Evolutionary conservation across 192 early-diverging fungal species (phyloP).

Genomic region (Borealophlyctis nickersoniae): DNA sequence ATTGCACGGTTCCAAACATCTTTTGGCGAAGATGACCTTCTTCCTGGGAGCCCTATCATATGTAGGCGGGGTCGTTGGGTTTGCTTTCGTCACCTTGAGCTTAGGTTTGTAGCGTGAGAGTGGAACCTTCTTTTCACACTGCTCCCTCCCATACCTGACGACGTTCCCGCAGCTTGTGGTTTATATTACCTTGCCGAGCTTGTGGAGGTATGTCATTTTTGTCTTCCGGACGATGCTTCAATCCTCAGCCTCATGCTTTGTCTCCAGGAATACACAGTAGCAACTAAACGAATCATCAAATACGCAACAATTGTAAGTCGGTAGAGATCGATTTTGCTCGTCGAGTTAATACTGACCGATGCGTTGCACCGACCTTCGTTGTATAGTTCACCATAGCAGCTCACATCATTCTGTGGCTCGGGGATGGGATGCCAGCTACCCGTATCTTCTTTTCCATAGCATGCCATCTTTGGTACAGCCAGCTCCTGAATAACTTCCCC

Average conservation of each 20-base stretch:
- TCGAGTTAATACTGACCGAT: no score
- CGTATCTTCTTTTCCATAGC: slow-evolving; percentile 68
- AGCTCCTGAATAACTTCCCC: slow-evolving; percentile 80
- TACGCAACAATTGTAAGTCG: slow-evolving; percentile 41
- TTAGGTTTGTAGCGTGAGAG: slow-evolving; percentile 25
- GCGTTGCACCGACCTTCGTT: slow-evolving; percentile 30
- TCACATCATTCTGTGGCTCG: slow-evolving; percentile 67
- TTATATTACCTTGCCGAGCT: slow-evolving; percentile 78
- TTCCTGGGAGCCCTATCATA: slow-evolving; percentile 39
- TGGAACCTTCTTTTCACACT: neutral
- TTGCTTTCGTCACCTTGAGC: slow-evolving; percentile 42
- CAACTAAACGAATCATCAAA: slow-evolving; percentile 73
- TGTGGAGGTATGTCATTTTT: slow-evolving; percentile 39
- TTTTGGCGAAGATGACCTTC: slow-evolving; percentile 2
- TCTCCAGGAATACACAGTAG: slow-evolving; percentile 76
- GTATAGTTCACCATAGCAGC: slow-evolving; percentile 56
- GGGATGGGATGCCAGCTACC: slow-evolving; percentile 77
- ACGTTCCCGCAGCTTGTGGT: slow-evolving; percentile 77
- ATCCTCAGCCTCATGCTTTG: neutral
- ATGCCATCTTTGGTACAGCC: slow-evolving; percentile 77
- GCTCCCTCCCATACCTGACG: no score
- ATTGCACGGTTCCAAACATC: no score
- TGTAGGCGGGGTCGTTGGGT: slow-evolving; percentile 36
- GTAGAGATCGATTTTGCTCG: no score
- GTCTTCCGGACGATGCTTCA: neutral